These are phyloP conservation scores for Aspergillus spinulosporus DNA, from an alignment of 2,329 filamentous ascomycete species.

Conservation along the genomic window DNA sequence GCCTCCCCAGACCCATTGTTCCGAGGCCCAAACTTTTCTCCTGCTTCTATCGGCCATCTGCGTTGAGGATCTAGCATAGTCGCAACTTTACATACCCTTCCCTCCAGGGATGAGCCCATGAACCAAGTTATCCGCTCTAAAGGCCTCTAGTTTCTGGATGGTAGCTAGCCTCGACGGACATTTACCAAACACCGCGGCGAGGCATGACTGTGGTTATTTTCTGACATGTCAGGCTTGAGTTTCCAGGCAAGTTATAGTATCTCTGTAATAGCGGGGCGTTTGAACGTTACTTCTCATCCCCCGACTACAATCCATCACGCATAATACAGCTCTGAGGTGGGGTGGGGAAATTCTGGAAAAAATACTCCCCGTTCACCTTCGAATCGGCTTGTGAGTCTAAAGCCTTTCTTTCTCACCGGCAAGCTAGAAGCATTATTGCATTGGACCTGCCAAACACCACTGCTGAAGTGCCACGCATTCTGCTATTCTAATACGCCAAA, in stretches of 20 bases:
- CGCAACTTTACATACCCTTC: background rate
- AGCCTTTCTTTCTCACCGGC: too few relatives aligned
- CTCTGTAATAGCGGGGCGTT: background rate
- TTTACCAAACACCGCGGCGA: slow-evolving; percentile 1
- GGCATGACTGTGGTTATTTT: background rate
- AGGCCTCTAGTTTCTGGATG: background rate
- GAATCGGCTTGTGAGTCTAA: background rate
- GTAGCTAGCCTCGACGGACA: background rate
- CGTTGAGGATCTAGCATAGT: background rate
- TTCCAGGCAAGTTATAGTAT: background rate
- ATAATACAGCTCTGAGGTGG: background rate
- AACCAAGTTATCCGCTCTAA: background rate
- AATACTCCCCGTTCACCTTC: background rate
- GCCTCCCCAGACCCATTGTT: background rate
- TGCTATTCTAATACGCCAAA: too few relatives aligned
- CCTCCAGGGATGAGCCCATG: background rate
- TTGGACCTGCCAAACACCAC: too few relatives aligned
- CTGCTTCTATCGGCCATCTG: background rate
- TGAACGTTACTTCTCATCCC: background rate
- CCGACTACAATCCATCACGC: background rate
- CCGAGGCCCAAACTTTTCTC: background rate
- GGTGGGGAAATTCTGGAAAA: background rate
- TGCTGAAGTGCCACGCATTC: too few relatives aligned
- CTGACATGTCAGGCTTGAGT: slow-evolving; percentile 4
- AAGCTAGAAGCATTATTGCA: too few relatives aligned